Evolutionary conservation across 2,329 filamentous ascomycete genomes (phyloP).

Genomic region (Pseudogymnoascus sp.): DNA sequence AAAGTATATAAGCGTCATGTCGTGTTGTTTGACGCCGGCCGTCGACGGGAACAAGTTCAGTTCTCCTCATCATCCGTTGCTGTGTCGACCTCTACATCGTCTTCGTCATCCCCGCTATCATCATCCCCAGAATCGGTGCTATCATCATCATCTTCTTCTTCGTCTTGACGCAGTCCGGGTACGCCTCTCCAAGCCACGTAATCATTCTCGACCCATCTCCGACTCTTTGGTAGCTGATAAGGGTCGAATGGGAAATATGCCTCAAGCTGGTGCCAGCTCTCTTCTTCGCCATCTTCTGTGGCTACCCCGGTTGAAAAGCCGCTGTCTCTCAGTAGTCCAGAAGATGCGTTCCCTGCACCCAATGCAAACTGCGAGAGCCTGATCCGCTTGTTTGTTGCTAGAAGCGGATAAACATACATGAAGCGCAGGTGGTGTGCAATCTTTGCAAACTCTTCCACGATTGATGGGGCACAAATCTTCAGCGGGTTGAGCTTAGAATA

Average conservation of each 20-base stretch:
- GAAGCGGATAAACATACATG: slow-evolving; percentile 77
- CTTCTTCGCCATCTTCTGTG: slow-evolving; percentile 40
- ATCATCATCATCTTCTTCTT: slow-evolving; percentile 45
- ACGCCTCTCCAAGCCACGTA: slow-evolving; percentile 76
- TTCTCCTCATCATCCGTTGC: slow-evolving; percentile 6
- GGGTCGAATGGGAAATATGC: slow-evolving; percentile 97
- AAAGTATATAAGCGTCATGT: slow-evolving; percentile 1
- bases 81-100: not conserved
- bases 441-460: slow-evolving; percentile 85
- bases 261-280: slow-evolving; percentile 77
- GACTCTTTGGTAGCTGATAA: slow-evolving; percentile 80
- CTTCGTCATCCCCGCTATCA: not conserved
- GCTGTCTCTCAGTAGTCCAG: slow-evolving; percentile 43
- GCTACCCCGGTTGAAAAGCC: slow-evolving; percentile 42
- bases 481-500: slow-evolving; percentile 87
- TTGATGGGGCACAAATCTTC: slow-evolving; percentile 84
- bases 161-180: slow-evolving; percentile 55
- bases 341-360: slow-evolving; percentile 33
- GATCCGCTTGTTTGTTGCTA: slow-evolving; percentile 88
- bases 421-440: slow-evolving; percentile 79
- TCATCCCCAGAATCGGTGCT: slow-evolving; percentile 33
- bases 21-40: not conserved
- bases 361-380: slow-evolving; percentile 64
- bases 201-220: slow-evolving; percentile 76
- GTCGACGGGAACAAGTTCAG: not conserved